A percentile compares a stretch with the other conserved stretches of the same genome.
Evolutionary conservation across 2,329 filamentous ascomycete species (phyloP).

Genomic region (Leptographium lundbergii): DNA sequence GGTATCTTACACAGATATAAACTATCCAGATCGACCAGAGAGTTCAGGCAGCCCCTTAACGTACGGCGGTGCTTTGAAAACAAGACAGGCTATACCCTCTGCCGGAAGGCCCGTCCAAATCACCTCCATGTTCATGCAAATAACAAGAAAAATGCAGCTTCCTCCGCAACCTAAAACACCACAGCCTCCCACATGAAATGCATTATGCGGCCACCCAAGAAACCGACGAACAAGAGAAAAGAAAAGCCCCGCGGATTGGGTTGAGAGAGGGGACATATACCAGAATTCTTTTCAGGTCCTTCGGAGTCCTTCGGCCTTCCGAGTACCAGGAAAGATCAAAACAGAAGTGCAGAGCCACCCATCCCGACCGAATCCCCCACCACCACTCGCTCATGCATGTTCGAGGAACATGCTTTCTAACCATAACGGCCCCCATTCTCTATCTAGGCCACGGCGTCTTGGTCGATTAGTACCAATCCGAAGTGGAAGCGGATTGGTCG

Average conservation of each 20-base stretch:
- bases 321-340: not conserved
- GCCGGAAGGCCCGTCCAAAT: not conserved
- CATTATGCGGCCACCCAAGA: slow-evolving; percentile 3
- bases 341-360: not conserved
- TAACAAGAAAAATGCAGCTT: not conserved
- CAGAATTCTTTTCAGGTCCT: not conserved
- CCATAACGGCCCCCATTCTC: not conserved
- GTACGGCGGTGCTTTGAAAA: not conserved
- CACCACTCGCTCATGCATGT: not conserved
- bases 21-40: not conserved
- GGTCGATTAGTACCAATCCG: not conserved
- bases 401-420: not conserved
- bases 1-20: not conserved
- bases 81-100: not conserved
- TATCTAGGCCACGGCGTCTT: not conserved
- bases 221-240: not conserved
- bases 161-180: slow-evolving; percentile 3
- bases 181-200: slow-evolving; percentile 6
- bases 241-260: not conserved
- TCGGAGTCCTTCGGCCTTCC: not conserved
- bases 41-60: not conserved
- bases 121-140: not conserved
- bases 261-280: not conserved
- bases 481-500: not conserved
- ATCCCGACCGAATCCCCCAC: not conserved